Evolutionary conservation across 805 yeast species (phyloP), one percentile per base, ranked within the genome.

Genomic region (Martiniozyma abietophila): DNA sequence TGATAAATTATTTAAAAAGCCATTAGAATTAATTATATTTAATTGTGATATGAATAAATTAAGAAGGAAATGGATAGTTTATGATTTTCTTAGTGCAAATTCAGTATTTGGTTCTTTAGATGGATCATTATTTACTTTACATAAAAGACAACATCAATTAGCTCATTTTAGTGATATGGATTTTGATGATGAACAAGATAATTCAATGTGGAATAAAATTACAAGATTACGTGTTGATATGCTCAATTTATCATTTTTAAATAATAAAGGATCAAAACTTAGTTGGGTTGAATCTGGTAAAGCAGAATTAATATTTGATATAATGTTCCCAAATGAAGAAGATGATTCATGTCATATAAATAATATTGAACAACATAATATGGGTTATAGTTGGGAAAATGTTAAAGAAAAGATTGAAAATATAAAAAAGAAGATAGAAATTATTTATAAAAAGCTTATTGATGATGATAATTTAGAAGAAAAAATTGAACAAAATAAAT

Each of bases 281-380:
- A 77, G 76, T 48, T 82, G 92, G 94, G 54, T 82, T 9, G 67
- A 69, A 18, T 74, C 73, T 30, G 89, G 92, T 4, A 74, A 74
- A 44, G 74, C 77, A 4, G 86, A 80, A 38, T 58, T 82, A 4
- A 60, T 69, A 12, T 81, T 84, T 3, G 92, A 82, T 56, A 71
- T 82, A 15, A 74, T 77, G 69, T 61, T 81, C 20, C 92, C 94
- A 1, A 62, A 58, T 20, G 65, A 64, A 15, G 62, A 61, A n/a
- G 56, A 51, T 2, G 45, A 46, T 11, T 49, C 44, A 1, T n/a
- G n/a, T n/a, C n/a, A n/a, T n/a, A n/a, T n/a, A n/a, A n/a, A 15
- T 31, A 21, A 20, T 14, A 14, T 17, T 8, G 24, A 31, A 16
- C 29, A 20, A 18, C 28, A 20, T 25, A 32, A n/a, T 47, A 44